Evolutionary conservation across 768 basidiomycete species (phyloP), one percentile per base, ranked within the genome.

Genomic region (Multifurca ochricompacta): DNA sequence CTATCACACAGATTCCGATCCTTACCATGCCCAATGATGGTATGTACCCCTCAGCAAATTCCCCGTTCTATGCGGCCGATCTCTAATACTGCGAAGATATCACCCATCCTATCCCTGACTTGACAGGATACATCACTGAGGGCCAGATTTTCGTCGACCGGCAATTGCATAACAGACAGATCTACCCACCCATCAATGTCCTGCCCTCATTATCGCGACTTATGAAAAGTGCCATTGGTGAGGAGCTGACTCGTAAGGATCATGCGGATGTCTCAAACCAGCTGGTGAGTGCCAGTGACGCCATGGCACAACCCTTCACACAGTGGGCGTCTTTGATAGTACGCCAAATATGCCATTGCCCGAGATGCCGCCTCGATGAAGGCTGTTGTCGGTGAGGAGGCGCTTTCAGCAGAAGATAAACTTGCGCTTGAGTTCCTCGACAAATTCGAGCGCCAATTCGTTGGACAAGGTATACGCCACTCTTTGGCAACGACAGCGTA

Each of bases 11-110:
- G 74, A 96, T 98, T 70, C 96, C 96, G 57, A 99, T 98, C 66
- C 79, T 99, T 52, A 98, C 96, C 56, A 99, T 99, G 96, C 96
- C 96, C 23, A 99, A 98, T 73, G 96, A 98, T 71, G 95, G 93
- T 90, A 72, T 74, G 78, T 59, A 11, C 21, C 10, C 19, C 28
- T 34, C 21, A 48, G 5, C 11, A 28, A 48, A 25, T 30, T 41
- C 23, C 6, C 52, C 45, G 69, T 51, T 37, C 42, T 49, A 9
- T 21, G 40, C 37, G 54, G 25, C 34, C 34, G 27, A 51, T 50
- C 27, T 21, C 49, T 40, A 5, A 52, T 50, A 51, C 39, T 51
- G 14, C 28, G 27, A 59, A 97, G 95, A 98, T 77, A 99, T 99
- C 71, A 98, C 96, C n/a, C 96, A 99, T 73, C 96, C 96, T 56